Percentiles rank a stretch among this genome's conserved stretches.
These are phyloP conservation scores for Alliaria petiolata DNA, from an alignment of 345 rosid genomes.

Conservation along the genomic window DNA sequence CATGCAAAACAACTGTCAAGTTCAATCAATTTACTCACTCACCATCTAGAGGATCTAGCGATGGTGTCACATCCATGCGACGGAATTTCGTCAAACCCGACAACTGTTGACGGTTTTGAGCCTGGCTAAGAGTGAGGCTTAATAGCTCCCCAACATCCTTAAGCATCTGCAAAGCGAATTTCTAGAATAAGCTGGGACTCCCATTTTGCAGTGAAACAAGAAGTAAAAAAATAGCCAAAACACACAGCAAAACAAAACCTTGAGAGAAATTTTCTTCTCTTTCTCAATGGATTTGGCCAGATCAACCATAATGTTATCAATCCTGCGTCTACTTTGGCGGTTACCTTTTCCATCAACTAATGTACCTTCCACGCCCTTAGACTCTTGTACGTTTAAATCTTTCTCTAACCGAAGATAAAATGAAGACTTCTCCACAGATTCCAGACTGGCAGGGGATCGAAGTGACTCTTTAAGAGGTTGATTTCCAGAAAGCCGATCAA, in stretches of 20 bases:
- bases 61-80: conserved; percentile 63
- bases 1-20: neutral
- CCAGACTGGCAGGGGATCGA: conserved; percentile 76
- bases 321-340: conserved; percentile 56
- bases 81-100: conserved; percentile 79
- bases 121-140: conserved; percentile 69
- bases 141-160: conserved; percentile 80
- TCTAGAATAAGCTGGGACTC: conserved; percentile 2
- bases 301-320: conserved; percentile 67
- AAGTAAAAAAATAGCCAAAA: neutral
- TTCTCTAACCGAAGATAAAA: conserved; percentile 77
- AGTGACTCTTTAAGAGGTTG: conserved; percentile 47
- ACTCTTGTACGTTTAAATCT: conserved; percentile 39
- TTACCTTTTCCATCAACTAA: conserved; percentile 51
- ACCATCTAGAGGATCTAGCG: conserved; percentile 80
- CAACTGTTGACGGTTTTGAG: conserved; percentile 64
- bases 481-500: conserved; percentile 53
- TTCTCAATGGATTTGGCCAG: conserved; percentile 75
- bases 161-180: conserved; percentile 54
- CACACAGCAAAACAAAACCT: conserved; percentile 49
- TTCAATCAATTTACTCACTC: conserved; percentile 21
- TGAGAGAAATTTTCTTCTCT: conserved; percentile 87
- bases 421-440: conserved; percentile 47
- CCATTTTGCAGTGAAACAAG: neutral
- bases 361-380: conserved; percentile 43